These are phyloP conservation scores for Capronia coronata DNA, from an alignment of 2,329 filamentous ascomycete genomes.

Conservation along the genomic window DNA sequence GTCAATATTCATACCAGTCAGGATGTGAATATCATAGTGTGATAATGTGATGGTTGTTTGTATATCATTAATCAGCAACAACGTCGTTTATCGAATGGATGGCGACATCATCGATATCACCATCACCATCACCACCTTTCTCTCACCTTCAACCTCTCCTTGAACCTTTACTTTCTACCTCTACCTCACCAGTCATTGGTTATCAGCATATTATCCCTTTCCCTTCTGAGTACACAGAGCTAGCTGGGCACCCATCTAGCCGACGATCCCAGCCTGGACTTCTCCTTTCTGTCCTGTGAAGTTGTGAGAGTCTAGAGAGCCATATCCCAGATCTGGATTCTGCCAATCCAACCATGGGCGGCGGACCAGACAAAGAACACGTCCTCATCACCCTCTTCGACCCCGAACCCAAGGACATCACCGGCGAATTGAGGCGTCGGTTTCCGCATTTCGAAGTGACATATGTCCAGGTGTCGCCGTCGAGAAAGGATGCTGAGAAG, in stretches of 20 bases:
- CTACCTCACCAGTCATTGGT: too few relatives aligned
- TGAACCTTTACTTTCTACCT: background rate
- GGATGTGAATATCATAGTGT: too few relatives aligned
- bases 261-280: too few relatives aligned
- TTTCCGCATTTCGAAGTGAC: constrained; percentile 44
- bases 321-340: background rate
- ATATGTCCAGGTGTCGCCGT: constrained; percentile 33
- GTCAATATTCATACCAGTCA: too few relatives aligned
- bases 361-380: constrained; percentile 36
- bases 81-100: background rate
- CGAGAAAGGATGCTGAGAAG: constrained; percentile 1
- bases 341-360: constrained; percentile 39
- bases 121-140: background rate
- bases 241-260: too few relatives aligned
- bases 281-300: too few relatives aligned
- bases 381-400: constrained; percentile 42
- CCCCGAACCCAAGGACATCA: constrained; percentile 36
- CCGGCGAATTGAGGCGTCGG: constrained; percentile 36
- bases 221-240: too few relatives aligned
- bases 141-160: background rate
- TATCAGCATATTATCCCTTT: too few relatives aligned
- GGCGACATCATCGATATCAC: background rate
- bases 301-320: too few relatives aligned
- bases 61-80: background rate
- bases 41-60: background rate